These are phyloP conservation scores for Apophysomyces ossiformis DNA, from an alignment of 371 early-diverging fungal genomes.

Conservation along the genomic window DNA sequence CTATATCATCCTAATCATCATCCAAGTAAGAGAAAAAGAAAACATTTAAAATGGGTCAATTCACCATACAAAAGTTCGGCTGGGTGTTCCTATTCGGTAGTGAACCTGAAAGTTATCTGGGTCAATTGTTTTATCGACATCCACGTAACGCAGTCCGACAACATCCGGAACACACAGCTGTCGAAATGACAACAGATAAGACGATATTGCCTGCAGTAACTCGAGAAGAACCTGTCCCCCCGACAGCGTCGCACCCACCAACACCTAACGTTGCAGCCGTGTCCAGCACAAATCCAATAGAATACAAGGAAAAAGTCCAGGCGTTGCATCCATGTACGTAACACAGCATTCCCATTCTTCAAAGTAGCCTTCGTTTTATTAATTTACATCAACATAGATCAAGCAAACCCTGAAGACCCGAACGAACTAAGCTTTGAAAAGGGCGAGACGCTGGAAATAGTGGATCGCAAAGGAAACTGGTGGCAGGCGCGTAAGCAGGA, in stretches of 20 bases:
- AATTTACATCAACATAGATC: constrained; percentile 34
- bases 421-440: constrained; percentile 84
- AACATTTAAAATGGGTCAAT: not conserved
- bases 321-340: constrained; percentile 28
- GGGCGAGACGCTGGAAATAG: constrained; percentile 80
- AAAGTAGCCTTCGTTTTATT: not conserved
- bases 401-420: constrained; percentile 83
- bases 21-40: constrained; percentile 31
- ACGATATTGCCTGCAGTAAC: constrained; percentile 24
- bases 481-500: constrained; percentile 86
- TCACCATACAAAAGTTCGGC: constrained; percentile 29
- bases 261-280: constrained; percentile 13
- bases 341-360: not conserved
- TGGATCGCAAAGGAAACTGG: constrained; percentile 90
- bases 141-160: constrained; percentile 25
- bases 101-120: constrained; percentile 43
- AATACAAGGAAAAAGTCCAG: constrained; percentile 41
- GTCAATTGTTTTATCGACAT: constrained; percentile 29
- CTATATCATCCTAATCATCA: constrained; percentile 45
- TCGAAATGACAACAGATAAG: constrained; percentile 35
- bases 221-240: not conserved
- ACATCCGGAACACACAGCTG: constrained; percentile 18
- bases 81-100: constrained; percentile 56
- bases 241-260: constrained; percentile 22
- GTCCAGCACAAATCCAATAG: constrained; percentile 12